Conservation (phyloP, 1,139 yeast species). For the Kazachstania sp. region DNA sequence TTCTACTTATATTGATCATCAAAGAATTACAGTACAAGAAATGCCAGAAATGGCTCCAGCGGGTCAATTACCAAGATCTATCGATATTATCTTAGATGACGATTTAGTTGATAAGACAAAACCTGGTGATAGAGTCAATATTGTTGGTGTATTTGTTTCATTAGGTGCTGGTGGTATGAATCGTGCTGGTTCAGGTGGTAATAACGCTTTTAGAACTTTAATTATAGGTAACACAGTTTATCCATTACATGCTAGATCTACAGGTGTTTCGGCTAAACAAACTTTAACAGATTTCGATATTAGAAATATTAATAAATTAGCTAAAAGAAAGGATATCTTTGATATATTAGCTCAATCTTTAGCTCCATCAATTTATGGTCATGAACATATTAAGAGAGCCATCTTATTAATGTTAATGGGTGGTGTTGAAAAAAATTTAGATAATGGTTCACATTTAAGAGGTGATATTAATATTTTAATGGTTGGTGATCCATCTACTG, state of each 20-base stretch:
- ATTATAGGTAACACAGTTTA: conserved; percentile 83
- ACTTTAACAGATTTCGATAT: conserved; percentile 75
- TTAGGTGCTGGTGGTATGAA: conserved; percentile 62
- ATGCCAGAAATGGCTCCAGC: conserved; percentile 99
- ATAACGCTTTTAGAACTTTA: conserved; percentile 66
- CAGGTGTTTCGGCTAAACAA: conserved; percentile 75
- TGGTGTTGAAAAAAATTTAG: conserved; percentile 89
- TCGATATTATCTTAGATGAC: conserved; percentile 86
- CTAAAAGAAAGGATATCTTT: conserved; percentile 63
- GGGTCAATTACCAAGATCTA: conserved; percentile 90
- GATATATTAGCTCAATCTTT: conserved; percentile 74
- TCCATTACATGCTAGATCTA: conserved; percentile 77
- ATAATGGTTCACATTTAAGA: conserved; percentile 92
- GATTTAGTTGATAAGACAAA: conserved; percentile 87
- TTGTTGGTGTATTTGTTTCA: conserved; percentile 91
- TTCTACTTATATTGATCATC: conserved; percentile 90
- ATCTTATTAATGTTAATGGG: conserved; percentile 85
- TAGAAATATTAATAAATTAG: conserved; percentile 72
- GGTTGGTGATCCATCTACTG: conserved; percentile 99
- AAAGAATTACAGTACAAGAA: conserved; percentile 87
- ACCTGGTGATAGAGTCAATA: conserved; percentile 94
- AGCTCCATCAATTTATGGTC: conserved; percentile 95
- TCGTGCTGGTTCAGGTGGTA: conserved; percentile 36
- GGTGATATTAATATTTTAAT: conserved; percentile 92
- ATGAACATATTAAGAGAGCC: conserved; percentile 84